phyloP scores from a whole-genome alignment of 2,329 filamentous ascomycete species.

The Ophiostoma quercus region DNA sequence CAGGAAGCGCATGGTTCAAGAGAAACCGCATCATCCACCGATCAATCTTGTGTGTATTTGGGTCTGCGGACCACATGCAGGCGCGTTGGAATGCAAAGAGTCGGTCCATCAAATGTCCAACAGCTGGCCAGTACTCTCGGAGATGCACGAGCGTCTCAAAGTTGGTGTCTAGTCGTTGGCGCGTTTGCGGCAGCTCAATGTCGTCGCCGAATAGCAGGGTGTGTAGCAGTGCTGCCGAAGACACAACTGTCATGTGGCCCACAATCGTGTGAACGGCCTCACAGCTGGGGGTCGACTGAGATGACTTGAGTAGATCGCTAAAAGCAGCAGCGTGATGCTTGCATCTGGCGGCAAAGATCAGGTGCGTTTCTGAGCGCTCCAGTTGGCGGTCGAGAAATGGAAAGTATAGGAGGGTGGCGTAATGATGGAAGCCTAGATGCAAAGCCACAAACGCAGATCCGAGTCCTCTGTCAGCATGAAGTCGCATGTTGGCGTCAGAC shows the following conservation, averaged over 20 bases:
- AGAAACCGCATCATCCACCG: slow-evolving; percentile 9
- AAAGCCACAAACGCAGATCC: slow-evolving; percentile 10
- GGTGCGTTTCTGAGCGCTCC: slow-evolving; percentile 2
- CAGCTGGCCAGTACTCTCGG: slow-evolving; percentile 6
- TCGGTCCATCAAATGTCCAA: slow-evolving; percentile 6
- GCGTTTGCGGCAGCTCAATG: background rate
- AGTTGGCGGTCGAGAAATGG: slow-evolving; percentile 14
- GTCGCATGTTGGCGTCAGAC: slow-evolving; percentile 11
- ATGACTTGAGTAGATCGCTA: background rate
- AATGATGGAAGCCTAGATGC: slow-evolving; percentile 7
- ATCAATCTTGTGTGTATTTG: slow-evolving; percentile 14
- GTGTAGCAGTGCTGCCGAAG: slow-evolving; percentile 5
- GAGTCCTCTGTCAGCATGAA: background rate
- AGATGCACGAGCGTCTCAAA: slow-evolving; percentile 7
- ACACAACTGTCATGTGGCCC: slow-evolving; percentile 10
- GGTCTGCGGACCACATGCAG: slow-evolving; percentile 11
- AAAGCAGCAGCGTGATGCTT: slow-evolving; percentile 14
- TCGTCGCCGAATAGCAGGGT: slow-evolving; percentile 6
- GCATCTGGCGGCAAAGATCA: background rate
- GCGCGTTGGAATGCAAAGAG: slow-evolving; percentile 14
- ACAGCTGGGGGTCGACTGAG: background rate
- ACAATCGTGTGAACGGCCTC: slow-evolving; percentile 13
- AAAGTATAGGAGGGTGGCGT: slow-evolving; percentile 8
- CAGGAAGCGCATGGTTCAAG: slow-evolving; percentile 8
- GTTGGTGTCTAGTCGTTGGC: background rate